Evolutionary conservation across 176 grass and related monocot genomes (phyloP).

Genomic region (Ensete ventricosum): DNA sequence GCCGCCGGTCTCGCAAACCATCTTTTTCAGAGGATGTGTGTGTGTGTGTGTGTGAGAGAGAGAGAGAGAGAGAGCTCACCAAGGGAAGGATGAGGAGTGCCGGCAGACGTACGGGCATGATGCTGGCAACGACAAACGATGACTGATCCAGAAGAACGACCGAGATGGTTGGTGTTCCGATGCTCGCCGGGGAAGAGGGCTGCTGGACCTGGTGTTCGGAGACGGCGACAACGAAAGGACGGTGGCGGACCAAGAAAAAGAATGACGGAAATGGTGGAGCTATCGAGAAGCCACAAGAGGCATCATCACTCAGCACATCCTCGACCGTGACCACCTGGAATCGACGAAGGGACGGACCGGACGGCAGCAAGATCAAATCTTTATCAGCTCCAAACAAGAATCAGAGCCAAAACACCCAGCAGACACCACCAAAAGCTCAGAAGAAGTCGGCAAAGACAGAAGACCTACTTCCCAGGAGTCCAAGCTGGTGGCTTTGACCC

Average conservation of each 20-base stretch:
- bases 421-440: not conserved
- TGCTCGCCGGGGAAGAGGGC: not conserved
- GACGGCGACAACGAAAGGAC: not conserved
- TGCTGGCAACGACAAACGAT: not conserved
- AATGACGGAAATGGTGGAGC: too few species aligned
- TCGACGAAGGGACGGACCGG: not conserved
- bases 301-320: not conserved
- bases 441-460: not conserved
- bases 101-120: not conserved
- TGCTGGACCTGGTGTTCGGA: not conserved
- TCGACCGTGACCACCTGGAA: not conserved
- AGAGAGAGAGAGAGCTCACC: not conserved
- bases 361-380: not conserved
- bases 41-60: not conserved
- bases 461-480: too few species aligned
- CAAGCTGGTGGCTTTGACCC: not conserved
- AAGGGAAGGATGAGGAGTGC: not conserved
- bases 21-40: not conserved
- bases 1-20: too few species aligned
- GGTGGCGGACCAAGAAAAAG: too few species aligned
- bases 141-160: not conserved
- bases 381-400: not conserved
- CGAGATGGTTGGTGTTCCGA: not conserved
- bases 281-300: not conserved
- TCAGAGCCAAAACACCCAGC: not conserved